phyloP scores from a whole-genome alignment of 2,329 filamentous ascomycete genomes.

The Incumbomyces lentus region DNA sequence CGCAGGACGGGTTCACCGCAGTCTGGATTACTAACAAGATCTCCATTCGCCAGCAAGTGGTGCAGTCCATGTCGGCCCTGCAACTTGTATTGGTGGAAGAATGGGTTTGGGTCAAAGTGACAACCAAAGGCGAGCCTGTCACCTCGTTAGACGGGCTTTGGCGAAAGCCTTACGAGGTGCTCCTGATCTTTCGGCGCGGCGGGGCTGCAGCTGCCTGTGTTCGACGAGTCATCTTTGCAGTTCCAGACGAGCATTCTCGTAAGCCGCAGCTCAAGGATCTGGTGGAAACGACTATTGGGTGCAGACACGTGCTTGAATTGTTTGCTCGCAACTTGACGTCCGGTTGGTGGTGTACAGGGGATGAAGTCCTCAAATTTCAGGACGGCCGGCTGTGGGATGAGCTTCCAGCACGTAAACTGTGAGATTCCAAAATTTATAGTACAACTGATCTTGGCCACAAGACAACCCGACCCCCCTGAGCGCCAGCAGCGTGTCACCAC shows the following conservation, averaged over 20 bases:
- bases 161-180: constrained; percentile 52
- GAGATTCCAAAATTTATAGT: neutral
- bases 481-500: too few relatives aligned
- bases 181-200: constrained; percentile 38
- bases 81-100: constrained; percentile 46
- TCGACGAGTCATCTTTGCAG: constrained; percentile 45
- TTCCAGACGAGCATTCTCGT: constrained; percentile 55
- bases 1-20: constrained; percentile 35
- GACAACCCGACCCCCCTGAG: too few relatives aligned
- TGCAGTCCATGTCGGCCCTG: constrained; percentile 38
- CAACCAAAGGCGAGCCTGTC: constrained; percentile 42
- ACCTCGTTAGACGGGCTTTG: constrained; percentile 42
- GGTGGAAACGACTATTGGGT: constrained; percentile 35
- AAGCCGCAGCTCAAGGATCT: constrained; percentile 51
- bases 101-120: constrained; percentile 56
- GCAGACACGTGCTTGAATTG: constrained; percentile 43
- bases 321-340: constrained; percentile 50
- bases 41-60: constrained; percentile 37
- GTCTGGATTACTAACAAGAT: constrained; percentile 55
- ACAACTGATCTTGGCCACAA: too few relatives aligned
- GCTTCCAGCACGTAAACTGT: neutral
- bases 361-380: constrained; percentile 54
- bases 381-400: constrained; percentile 6
- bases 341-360: constrained; percentile 53
- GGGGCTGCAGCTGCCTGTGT: constrained; percentile 21